Base-by-base conservation (phyloP, 2,329 filamentous ascomycete species). In the Penicillium oxalicum region DNA sequence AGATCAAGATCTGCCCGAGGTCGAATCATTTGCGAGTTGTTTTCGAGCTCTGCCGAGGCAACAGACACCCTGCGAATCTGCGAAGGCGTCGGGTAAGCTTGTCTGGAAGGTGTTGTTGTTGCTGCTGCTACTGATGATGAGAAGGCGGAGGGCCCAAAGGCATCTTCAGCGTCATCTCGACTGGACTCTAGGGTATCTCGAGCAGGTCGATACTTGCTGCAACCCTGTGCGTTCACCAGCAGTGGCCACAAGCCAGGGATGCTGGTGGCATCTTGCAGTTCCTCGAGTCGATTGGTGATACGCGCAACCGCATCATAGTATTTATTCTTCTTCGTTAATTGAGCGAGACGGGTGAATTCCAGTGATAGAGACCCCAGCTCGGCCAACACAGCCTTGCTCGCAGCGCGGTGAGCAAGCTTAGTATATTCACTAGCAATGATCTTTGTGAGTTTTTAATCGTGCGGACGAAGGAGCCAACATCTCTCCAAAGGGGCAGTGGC, bases 251-350 rank as follows among this genome's bases (percentile, higher is more conserved):
- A 79, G 2, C 91, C 90, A 1, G 86, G 82, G 6, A 95, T 72
- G 3, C 77, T 76, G 0, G 86, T 91, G 4, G 74, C 67, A 58
- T 83, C 80, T 70, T 95, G 88, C 70, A 84, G 82, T 44, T 84
- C 79, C 53, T 90, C 80, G 26, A 96, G 77, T 6, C 84, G 84
- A 62, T 95, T 77, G 13, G 88, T 94, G 60, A 96, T 87, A 51
- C 90, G 84, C 42, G 88, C 87, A 52, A 95, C 77, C 12, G 89
- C 90, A 70, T 95, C 91, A 63, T 94, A 96, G 70, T 94, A 96
- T 65, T 84, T 90, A 57, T 84, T 70, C 51, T 91, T 76, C 49
- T 82, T 81, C 0, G 91, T 95, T 54, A 96, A 74, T 68, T 96
- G 91, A 7, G 90, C 87, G 39, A 96, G 77, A 12, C 89, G 81